Evolutionary conservation across 192 early-diverging fungal species (phyloP), one percentile per base, ranked within the genome.

Genomic region (Rhizoclosmatium globosum): DNA sequence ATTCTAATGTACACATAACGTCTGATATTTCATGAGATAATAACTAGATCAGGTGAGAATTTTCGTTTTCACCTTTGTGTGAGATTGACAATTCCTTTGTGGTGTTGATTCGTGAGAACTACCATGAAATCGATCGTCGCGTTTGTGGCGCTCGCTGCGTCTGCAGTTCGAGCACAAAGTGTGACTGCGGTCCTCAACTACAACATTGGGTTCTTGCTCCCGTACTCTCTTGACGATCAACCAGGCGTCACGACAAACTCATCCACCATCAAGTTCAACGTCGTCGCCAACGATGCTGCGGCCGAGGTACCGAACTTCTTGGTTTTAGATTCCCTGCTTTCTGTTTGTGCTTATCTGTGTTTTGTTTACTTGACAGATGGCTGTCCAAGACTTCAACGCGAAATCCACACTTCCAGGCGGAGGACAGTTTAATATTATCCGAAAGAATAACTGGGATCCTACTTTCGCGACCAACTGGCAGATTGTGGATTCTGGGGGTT

Each of bases 371-470:
- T 43, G n/a, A 74, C 68, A 78, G 77, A 38, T 78, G 47, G 77
- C 77, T 38, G 77, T 78, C 17, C n/a, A 48, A 17, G 67, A 78
- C 42, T 53, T 78, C 57, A 78, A 78, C 68, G 4, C 41, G 15
- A 13, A 57, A 53, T 13, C 46, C 13, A 17, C 17, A 61, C 47
- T 68, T 61, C 39, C 77, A 47, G 67, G 19, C 15, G 39, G 41
- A 17, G 48, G 56, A 4, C 41, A 57, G n/a, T 71, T 78, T 66
- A 78, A 71, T n/a, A 78, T 78, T 47, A 41, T 70, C 17, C 17
- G 77, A n/a, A 68, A 70, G 23, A 78, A 78, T 68, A 68, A 78
- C 45, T 78, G 77, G 77, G 77, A 78, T 60, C 77, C 77, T 3
- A 57, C 23, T 4, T 70, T 56, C n/a, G 23, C 68, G 21, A 78